These are phyloP conservation scores for Serendipita sp. DNA, from an alignment of 768 basidiomycete genomes.

Conservation along the genomic window DNA sequence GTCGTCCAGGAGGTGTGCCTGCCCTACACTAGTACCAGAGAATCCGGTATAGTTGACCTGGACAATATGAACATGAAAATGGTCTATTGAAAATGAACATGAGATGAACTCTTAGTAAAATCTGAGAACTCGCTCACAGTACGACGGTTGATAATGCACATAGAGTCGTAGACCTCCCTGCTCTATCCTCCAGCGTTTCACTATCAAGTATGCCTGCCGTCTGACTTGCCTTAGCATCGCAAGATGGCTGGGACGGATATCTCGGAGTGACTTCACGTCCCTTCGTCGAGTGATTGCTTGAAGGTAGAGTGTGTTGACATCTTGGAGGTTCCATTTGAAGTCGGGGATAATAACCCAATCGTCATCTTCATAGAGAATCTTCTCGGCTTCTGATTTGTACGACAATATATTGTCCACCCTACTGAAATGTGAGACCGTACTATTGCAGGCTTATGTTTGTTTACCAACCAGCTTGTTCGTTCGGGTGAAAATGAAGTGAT, in stretches of 20 bases:
- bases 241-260: constrained; percentile 50
- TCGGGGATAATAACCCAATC: constrained; percentile 76
- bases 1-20: constrained; percentile 86
- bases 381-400: constrained; percentile 57
- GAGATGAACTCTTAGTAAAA: not conserved
- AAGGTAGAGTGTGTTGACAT: constrained; percentile 66
- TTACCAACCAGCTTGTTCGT: constrained; percentile 61
- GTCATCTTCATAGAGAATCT: constrained; percentile 43
- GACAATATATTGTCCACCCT: constrained; percentile 80
- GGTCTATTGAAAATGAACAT: constrained; percentile 37
- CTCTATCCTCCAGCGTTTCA: constrained; percentile 49
- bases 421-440: not conserved
- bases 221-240: constrained; percentile 50
- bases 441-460: not conserved
- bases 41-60: constrained; percentile 47
- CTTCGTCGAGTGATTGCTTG: constrained; percentile 53
- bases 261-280: constrained; percentile 54
- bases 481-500: constrained; percentile 56
- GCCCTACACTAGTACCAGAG: constrained; percentile 67
- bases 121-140: constrained; percentile 43
- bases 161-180: constrained; percentile 55
- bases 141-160: constrained; percentile 90
- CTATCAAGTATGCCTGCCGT: constrained; percentile 33
- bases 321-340: constrained; percentile 88
- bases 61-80: constrained; percentile 87